phyloP scores from a whole-genome alignment of 73 alveolate species.

The Tetrahymena elliotti region DNA sequence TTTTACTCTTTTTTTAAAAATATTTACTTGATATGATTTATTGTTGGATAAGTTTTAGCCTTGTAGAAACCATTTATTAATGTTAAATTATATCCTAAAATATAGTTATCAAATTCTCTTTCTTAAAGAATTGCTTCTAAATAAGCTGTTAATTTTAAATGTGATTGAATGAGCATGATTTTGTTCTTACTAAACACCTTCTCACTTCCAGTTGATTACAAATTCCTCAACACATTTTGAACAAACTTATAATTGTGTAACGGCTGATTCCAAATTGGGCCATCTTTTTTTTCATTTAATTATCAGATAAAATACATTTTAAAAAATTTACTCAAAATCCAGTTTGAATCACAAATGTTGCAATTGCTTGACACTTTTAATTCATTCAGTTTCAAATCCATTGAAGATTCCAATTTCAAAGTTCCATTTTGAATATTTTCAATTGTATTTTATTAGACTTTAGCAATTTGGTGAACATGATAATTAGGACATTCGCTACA shows the following conservation, averaged over 20 bases:
- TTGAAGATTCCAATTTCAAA: neutral
- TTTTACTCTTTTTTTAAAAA: neutral
- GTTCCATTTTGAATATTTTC: neutral
- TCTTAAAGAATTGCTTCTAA: neutral
- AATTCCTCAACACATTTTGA: neutral
- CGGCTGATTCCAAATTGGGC: neutral
- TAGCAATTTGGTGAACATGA: neutral
- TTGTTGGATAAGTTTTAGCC: neutral
- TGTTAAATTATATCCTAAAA: neutral
- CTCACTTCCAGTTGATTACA: neutral
- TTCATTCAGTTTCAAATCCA: neutral
- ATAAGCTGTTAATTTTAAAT: neutral
- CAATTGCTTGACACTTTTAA: neutral
- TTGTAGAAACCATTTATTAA: neutral
- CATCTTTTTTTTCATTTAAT: neutral
- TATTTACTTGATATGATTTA: neutral
- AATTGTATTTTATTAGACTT: neutral
- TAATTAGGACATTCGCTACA: neutral
- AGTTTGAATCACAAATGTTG: neutral
- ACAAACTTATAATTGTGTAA: neutral
- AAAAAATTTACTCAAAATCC: neutral
- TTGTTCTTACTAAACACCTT: neutral
- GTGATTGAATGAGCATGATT: neutral
- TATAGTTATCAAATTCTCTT: neutral
- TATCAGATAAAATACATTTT: neutral